Evolutionary conservation across 1,284 basidiomycete genomes (phyloP), one percentile per base, ranked within the genome.

Genomic region (Sutorius eximius): DNA sequence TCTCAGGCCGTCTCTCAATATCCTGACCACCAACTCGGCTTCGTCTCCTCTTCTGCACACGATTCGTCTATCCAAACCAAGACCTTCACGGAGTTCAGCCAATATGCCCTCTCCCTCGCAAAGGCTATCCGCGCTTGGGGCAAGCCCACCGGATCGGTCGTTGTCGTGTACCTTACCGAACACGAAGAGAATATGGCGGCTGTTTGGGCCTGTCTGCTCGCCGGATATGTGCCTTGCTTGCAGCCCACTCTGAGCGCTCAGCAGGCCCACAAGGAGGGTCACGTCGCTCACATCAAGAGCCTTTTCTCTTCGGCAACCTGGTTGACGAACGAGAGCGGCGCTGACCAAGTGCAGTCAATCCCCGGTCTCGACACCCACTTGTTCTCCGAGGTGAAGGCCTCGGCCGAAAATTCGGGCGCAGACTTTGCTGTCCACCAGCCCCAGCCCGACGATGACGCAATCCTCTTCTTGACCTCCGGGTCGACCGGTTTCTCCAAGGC

Each of bases 141-240:
- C 1, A 72, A 63, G 33, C 66, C 70, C 20, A 7, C 53, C 1
- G 70, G 70, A 3, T 71, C 70, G 2, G 32, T 69, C 16, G 12
- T 71, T 11, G 55, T 69, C 7, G 56, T 68, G 6, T 71, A 71
- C 49, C 55, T 68, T 10, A 68, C 65, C 2, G 68, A 68, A 24
- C 70, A 71, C 32, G 68, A 71, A 38, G 67, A 68, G 38, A 71
- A 71, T 32, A 68, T 71, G 66, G 60, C 61, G 3, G 68, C 67
- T 8, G 55, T 68, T 18, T 68, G 70, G 70, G 68, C 68, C 2
- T 69, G 70, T 49, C 57, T 68, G 2, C 54, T 68, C 27, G 67
- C 66, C 7, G 66, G 69, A 24, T 67, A 58, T 46, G 56, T 71
- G 1, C 66, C 69, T 13, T 68, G 69, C 55, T 45, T 68, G 56